These are phyloP conservation scores for Fusarium sp. DNA, from an alignment of 2,329 filamentous ascomycete genomes.

Conservation along the genomic window DNA sequence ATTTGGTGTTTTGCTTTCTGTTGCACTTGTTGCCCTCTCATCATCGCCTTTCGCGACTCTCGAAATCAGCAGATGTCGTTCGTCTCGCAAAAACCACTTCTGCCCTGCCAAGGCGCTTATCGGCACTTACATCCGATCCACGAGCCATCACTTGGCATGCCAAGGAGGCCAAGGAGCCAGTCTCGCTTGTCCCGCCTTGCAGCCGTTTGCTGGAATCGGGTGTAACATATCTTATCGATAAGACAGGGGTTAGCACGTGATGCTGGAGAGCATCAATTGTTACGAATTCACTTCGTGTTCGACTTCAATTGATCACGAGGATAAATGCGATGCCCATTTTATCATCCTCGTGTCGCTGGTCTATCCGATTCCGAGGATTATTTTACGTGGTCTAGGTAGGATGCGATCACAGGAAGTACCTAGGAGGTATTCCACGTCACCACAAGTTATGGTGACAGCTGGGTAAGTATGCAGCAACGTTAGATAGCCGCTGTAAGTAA, in stretches of 20 bases:
- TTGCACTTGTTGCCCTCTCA: background rate
- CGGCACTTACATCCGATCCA: slow-evolving; percentile 43
- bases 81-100: slow-evolving; percentile 2
- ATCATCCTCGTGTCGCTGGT: background rate
- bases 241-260: background rate
- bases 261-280: background rate
- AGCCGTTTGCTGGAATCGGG: slow-evolving; percentile 23
- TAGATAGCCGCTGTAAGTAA: background rate
- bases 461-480: too few species aligned
- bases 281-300: background rate
- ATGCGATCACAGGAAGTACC: background rate
- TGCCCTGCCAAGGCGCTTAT: slow-evolving; percentile 43
- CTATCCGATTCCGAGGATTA: fast-evolving
- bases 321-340: background rate
- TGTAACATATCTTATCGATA: slow-evolving; percentile 9
- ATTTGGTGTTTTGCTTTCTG: background rate
- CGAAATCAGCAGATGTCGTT: slow-evolving; percentile 21
- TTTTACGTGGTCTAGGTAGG: background rate
- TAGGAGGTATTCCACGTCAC: background rate
- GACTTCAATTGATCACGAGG: background rate
- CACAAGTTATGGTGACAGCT: background rate
- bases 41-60: background rate
- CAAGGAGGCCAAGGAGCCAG: slow-evolving; percentile 35
- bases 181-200: slow-evolving; percentile 27
- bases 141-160: slow-evolving; percentile 36